A percentile compares a stretch with the other conserved stretches of the same genome.
These are phyloP conservation scores for Alternaria gansuensis DNA, from an alignment of 2,329 filamentous ascomycete species.

Conservation along the genomic window DNA sequence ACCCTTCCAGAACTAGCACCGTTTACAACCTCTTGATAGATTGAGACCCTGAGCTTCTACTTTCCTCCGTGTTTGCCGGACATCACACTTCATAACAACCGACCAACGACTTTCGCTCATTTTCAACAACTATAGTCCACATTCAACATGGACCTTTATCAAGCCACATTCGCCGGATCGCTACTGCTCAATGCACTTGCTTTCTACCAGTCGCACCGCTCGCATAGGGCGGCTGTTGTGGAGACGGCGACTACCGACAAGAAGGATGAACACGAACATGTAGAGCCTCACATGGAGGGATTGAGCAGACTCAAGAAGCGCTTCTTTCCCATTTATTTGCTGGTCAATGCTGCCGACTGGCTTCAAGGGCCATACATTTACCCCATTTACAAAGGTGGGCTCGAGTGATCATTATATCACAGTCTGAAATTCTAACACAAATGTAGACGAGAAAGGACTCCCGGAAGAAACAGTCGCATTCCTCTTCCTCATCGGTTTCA, in stretches of 20 bases:
- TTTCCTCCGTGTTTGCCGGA: slow-evolving; percentile 16
- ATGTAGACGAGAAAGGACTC: slow-evolving; percentile 56
- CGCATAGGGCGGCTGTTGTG: slow-evolving; percentile 22
- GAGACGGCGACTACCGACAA: slow-evolving; percentile 29
- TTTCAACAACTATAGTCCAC: slow-evolving; percentile 11
- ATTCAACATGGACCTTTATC: slow-evolving; percentile 45
- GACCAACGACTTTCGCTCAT: slow-evolving; percentile 6
- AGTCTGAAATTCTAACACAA: slow-evolving; percentile 13
- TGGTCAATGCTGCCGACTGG: slow-evolving; percentile 59
- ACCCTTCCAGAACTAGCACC: neutral
- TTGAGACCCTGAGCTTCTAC: neutral
- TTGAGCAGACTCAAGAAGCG: slow-evolving; percentile 52
- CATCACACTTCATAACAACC: slow-evolving; percentile 11
- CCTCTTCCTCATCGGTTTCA: slow-evolving; percentile 55
- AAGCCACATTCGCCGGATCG: slow-evolving; percentile 40
- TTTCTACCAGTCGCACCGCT: slow-evolving; percentile 40
- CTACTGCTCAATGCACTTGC: slow-evolving; percentile 41
- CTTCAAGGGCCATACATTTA: slow-evolving; percentile 62
- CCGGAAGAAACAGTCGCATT: slow-evolving; percentile 57
- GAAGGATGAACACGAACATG: slow-evolving; percentile 36
- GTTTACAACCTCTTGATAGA: slow-evolving; percentile 5
- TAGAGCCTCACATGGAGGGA: slow-evolving; percentile 39
- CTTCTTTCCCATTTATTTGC: slow-evolving; percentile 57
- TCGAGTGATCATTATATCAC: neutral
- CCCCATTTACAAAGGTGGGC: slow-evolving; percentile 59